Base-by-base conservation (phyloP, 331 rosid species). In the Erythrophleum ivorense region DNA sequence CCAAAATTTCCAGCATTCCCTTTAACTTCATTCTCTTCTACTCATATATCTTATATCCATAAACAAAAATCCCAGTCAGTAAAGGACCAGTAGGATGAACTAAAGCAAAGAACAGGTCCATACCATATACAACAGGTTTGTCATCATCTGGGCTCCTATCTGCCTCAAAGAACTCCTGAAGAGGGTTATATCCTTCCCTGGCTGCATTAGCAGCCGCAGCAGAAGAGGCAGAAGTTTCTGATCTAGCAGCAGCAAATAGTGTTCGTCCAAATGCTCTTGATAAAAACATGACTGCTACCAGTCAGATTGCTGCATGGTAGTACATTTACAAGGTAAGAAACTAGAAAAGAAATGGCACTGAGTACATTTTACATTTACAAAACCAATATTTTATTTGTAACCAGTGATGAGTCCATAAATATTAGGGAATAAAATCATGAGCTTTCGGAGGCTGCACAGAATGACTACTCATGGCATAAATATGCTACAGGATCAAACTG, bases 91-190 rank as follows among this genome's bases (percentile, higher is more conserved):
- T 13, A 45, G 55, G 57, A 70, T 21, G 52, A 80, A 72, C 31
- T 34, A 65, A 48, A 3, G 71, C 38, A 86, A 81, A 48, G 2
- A 76, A 74, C 46, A 68, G 54, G 59, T 49, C 18, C 24, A 71
- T 88, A 95, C 98, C 98, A 68, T 93, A 95, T 55, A 89, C 91
- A 81, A 91, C 89, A 7, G 98, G 97, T 77, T 88, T 86, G 8
- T 89, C 98, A 45, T 89, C 91, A 0, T 95, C 97, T 33, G 74
- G 19, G 72, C 85, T 85, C 86, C 94, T 88, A 50, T 90, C 94
- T 41, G 36, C 80, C 89, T 95, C 98, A 68, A 93, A 95, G 79
- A 95, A 90, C 80, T 89, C 93, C 62, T 91, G 85, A 52, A 95
- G 98, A 60, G 98, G 98, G 76, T 95, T 95, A 65, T 48, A 78